A percentile compares a stretch with the other conserved stretches of the same genome.
Conservation (phyloP, 2,329 filamentous ascomycete genomes). For the Zymoseptoria tritici region DNA sequence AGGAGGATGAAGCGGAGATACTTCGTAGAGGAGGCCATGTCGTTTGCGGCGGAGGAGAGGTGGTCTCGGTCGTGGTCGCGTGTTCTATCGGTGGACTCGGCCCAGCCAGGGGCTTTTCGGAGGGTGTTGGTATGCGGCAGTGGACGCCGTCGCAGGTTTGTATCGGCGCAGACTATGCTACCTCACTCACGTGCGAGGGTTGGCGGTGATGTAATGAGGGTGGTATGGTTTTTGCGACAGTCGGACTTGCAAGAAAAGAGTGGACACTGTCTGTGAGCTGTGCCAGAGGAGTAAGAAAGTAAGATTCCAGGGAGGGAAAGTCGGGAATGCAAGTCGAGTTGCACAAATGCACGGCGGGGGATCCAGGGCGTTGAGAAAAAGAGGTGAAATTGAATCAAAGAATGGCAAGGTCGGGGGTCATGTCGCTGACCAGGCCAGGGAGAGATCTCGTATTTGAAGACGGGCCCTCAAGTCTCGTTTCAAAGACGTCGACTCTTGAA, state of each 20-base stretch:
- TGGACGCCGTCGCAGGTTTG: neutral
- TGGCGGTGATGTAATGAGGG: neutral
- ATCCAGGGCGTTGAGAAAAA: neutral
- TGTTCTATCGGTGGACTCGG: neutral
- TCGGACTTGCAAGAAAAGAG: neutral
- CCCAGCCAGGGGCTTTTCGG: slow-evolving; percentile 1
- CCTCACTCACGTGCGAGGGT: neutral
- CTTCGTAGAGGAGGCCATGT: slow-evolving; percentile 64
- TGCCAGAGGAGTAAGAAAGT: neutral
- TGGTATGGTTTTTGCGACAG: neutral
- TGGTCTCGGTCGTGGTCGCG: neutral
- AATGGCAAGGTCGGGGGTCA: neutral
- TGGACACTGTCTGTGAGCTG: neutral
- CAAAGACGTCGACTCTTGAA: too few relatives aligned
- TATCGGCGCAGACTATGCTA: neutral
- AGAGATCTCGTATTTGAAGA: neutral
- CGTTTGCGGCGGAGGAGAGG: neutral
- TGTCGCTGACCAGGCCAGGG: neutral
- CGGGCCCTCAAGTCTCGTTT: too few relatives aligned
- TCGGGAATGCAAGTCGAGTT: neutral
- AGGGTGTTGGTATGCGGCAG: neutral
- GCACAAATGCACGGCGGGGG: neutral
- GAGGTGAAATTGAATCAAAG: neutral
- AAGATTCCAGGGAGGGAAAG: neutral
- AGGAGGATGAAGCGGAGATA: slow-evolving; percentile 68